Conservation (phyloP, 2,329 filamentous ascomycete species). For the Colletotrichum tanaceti region DNA sequence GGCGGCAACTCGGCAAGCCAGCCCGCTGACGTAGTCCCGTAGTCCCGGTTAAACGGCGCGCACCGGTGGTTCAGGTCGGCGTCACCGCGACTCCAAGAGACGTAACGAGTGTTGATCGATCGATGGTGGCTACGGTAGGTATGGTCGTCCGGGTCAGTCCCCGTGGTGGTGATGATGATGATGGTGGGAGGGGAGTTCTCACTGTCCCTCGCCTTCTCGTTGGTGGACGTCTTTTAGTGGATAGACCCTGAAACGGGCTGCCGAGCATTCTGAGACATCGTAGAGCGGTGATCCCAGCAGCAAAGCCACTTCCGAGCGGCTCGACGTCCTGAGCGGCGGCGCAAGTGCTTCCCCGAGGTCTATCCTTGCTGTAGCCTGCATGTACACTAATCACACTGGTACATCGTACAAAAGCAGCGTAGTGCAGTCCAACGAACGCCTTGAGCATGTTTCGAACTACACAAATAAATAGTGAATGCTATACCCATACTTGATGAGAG, state of each 20-base stretch:
- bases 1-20: conserved; percentile 18
- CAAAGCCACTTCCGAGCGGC: conserved; percentile 18
- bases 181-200: neutral
- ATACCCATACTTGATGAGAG: no score
- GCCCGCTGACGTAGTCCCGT: conserved; percentile 24
- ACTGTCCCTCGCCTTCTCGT: conserved; percentile 5
- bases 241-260: conserved; percentile 34
- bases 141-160: conserved; percentile 7
- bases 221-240: conserved; percentile 16
- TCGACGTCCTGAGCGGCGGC: conserved; percentile 18
- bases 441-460: no score
- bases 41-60: conserved; percentile 25
- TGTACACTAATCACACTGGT: no score
- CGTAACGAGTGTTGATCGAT: conserved; percentile 27
- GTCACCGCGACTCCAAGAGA: neutral
- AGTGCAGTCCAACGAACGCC: neutral
- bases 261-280: conserved; percentile 30
- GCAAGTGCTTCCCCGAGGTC: neutral
- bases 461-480: no score
- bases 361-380: no score
- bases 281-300: conserved; percentile 17
- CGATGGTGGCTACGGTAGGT: conserved; percentile 17
- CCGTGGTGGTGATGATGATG: neutral
- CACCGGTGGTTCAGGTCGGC: neutral
- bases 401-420: no score